These are phyloP conservation scores for Ascochyta viciae-villosae DNA, from an alignment of 2,329 filamentous ascomycete species.

Conservation along the genomic window DNA sequence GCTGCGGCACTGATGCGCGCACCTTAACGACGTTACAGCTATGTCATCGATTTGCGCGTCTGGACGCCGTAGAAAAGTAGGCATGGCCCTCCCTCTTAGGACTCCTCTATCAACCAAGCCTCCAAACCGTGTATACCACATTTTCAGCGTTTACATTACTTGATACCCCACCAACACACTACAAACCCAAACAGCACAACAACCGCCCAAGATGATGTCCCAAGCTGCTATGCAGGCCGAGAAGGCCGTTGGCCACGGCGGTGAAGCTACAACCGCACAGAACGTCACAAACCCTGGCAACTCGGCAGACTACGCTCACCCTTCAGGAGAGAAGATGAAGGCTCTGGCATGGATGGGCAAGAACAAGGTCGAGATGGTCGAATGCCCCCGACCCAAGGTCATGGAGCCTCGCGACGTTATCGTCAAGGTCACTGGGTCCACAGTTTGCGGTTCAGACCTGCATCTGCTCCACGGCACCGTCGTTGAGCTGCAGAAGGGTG, in stretches of 20 bases:
- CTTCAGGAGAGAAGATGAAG: constrained; percentile 70
- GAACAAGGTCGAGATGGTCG: constrained; percentile 74
- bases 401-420: constrained; percentile 80
- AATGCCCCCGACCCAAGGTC: constrained; percentile 73
- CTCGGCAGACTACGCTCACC: constrained; percentile 51
- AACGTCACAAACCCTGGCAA: constrained; percentile 71
- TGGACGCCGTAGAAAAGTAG: constrained; percentile 25
- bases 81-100: neutral
- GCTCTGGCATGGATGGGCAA: constrained; percentile 84
- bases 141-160: neutral
- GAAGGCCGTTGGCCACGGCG: constrained; percentile 70
- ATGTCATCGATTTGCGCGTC: constrained; percentile 32
- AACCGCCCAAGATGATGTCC: constrained; percentile 40
- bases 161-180: constrained; percentile 15
- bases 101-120: neutral
- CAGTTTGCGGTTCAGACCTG: constrained; percentile 67
- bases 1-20: constrained; percentile 15
- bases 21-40: constrained; percentile 18
- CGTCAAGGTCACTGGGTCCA: constrained; percentile 74
- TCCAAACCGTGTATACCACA: neutral
- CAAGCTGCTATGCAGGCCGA: constrained; percentile 71
- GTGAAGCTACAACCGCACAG: constrained; percentile 70
- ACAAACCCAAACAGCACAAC: constrained; percentile 11
- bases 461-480: constrained; percentile 61
- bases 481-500: constrained; percentile 59